Base-by-base conservation (phyloP, 1,284 basidiomycete species). In the Lentinula novae-zelandiae region DNA sequence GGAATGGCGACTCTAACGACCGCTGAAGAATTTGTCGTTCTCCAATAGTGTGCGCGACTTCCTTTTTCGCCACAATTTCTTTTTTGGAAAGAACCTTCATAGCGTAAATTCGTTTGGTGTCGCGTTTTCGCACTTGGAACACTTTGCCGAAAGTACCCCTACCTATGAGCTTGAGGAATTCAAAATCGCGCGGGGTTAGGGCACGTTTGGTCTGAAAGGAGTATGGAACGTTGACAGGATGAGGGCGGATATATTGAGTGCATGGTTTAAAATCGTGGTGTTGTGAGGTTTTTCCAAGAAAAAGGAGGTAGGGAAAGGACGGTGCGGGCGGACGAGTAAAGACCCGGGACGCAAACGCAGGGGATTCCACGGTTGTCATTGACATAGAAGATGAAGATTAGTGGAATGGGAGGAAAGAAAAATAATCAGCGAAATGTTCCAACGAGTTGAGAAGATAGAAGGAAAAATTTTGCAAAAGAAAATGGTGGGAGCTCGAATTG, bases 81-180 rank as follows among this genome's bases (percentile, higher is more conserved):
- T 94, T 95, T 80, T 99, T 99, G 42, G 93, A 96, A 39, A 99
- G 84, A 54, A 99, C 93, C 74, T 99, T 99, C 96, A 99, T 99
- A 59, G 97, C 97, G 78, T 98, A 99, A 78, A 99, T 99, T 57
- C 97, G 92, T 74, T 94, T 92, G 50, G 97, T 99, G 78, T 99
- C 96, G 73, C 84, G 89, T 78, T 99, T 99, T 63, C 96, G 92
- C 44, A 99, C 96, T 76, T 99, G 97, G 82, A 98, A 99, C 22
- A 99, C 96, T 56, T 93, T 91, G n/a, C 97, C 97, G 73, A 99
- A 99, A 0, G 97, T 99, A 5, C 97, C 97, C 57, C 95, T 89
- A 53, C 97, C 97, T 75, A 99, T 99, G 66, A 99, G 90, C 75
- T 98, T 98, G 72, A 99, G 86, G 77, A 98, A 98, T 70, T 99